Evolutionary conservation across 371 early-diverging fungal genomes (phyloP), one percentile per base, ranked within the genome.

Genomic region (Lichtheimia corymbifera): DNA sequence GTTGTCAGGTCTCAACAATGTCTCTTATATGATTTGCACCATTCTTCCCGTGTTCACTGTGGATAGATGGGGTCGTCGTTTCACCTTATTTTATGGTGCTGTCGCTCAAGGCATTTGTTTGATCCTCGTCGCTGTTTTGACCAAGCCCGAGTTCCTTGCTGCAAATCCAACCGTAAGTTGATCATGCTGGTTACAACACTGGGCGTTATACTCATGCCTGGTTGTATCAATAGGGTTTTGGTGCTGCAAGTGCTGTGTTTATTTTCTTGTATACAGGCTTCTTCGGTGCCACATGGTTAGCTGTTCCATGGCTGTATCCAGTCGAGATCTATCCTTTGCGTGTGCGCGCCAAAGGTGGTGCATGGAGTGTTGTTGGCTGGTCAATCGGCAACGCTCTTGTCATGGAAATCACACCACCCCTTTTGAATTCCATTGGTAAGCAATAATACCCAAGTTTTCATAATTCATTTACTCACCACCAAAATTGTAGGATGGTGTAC

Each of bases 281-380:
- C 53, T 79, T 74, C 53, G 74, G 74, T 30, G 69, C 69, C 65
- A 73, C 79, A 3, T 78, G 79, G 77, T 58, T 72, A 24, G 61
- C 69, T 11, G 71, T 76, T 0, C 73, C 72, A 6, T 76, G 75
- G 74, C 50, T 76, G 7, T 78, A 78, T 55, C 79, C 76, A 15
- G 72, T 68, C 28, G 76, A 78, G 49, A 70, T 78, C 15, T 76
- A 70, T 20, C 74, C 72, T 25, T 59, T 70, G 13, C 71, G 70
- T 30, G 74, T 76, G 0, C 66, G 79, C 41, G 73, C 71, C 2
- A 71, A 72, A 49, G 79, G 79, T 24, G 76, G 72, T 49, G 74
- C 79, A 25, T 73, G 70, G 69, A 68, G 65, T 57, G 77, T 77
- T 15, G 77, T 74, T n/a, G 75, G 74, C 22, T 74, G 75, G 74